Evolutionary conservation across 768 basidiomycete genomes (phyloP).

Genomic region (Amanita subjunquillea): DNA sequence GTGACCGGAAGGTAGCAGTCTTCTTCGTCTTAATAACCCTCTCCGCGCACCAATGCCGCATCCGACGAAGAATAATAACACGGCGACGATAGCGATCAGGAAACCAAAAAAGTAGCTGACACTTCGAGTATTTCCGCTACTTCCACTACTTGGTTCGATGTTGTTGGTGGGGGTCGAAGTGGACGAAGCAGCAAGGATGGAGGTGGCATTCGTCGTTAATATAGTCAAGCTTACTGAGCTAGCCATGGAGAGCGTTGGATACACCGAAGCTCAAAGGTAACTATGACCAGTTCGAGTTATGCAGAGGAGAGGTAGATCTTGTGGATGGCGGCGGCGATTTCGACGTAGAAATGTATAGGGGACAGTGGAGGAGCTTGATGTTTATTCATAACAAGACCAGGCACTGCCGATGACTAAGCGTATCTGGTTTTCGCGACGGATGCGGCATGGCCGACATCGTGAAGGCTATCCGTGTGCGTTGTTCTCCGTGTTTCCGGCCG

Average conservation of each 20-base stretch:
- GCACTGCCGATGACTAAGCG: neutral
- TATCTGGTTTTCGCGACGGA: neutral
- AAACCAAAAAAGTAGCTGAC: constrained; percentile 44
- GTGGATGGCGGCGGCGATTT: too few relatives aligned
- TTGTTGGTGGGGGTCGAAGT: neutral
- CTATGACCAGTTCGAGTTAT: neutral
- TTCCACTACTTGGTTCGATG: neutral
- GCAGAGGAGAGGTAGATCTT: neutral
- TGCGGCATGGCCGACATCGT: neutral
- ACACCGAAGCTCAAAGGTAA: neutral
- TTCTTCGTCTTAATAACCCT: constrained; percentile 20
- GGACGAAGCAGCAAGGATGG: neutral
- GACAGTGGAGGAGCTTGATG: neutral
- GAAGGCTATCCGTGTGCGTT: too few relatives aligned
- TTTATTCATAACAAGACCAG: neutral
- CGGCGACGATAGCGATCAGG: constrained; percentile 36
- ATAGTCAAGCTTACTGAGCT: neutral
- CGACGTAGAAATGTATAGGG: too few relatives aligned
- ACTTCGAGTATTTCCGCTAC: constrained; percentile 15
- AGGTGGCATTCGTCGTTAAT: neutral
- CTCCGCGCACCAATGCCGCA: constrained; percentile 40
- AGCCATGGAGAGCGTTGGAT: neutral
- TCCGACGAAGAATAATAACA: constrained; percentile 39
- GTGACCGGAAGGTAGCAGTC: constrained; percentile 9
- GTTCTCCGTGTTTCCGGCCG: too few relatives aligned